These are phyloP conservation scores for Tricholoma saponaceum DNA, from an alignment of 768 basidiomycete genomes.

Conservation along the genomic window DNA sequence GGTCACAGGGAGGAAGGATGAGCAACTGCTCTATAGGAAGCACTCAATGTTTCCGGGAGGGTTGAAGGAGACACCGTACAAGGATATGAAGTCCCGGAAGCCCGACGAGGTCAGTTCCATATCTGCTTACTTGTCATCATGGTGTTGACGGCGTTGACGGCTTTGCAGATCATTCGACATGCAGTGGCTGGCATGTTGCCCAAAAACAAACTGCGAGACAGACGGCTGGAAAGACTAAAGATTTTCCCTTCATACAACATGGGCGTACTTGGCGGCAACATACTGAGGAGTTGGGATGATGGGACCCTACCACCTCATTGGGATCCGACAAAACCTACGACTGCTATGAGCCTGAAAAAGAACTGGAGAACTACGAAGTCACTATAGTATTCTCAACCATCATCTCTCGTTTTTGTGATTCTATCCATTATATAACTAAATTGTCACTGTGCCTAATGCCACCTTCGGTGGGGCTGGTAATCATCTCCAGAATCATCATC, in stretches of 20 bases:
- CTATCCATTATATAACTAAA: too few relatives aligned
- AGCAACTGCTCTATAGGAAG: slow-evolving; percentile 83
- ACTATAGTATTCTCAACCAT: slow-evolving; percentile 2
- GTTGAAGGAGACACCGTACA: slow-evolving; percentile 85
- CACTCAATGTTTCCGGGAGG: slow-evolving; percentile 94
- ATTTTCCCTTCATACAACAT: slow-evolving; percentile 81
- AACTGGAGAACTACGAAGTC: slow-evolving; percentile 20
- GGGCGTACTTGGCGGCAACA: slow-evolving; percentile 72
- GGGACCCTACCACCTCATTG: slow-evolving; percentile 57
- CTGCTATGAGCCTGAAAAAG: slow-evolving; percentile 32
- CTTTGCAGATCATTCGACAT: slow-evolving; percentile 79
- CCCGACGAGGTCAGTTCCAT: slow-evolving; percentile 78
- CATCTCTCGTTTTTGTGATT: neutral
- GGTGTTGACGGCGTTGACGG: neutral
- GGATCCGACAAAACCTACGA: slow-evolving; percentile 38
- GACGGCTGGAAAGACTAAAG: slow-evolving; percentile 81
- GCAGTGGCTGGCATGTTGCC: slow-evolving; percentile 99
- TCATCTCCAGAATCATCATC: slow-evolving; percentile 6
- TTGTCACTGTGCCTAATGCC: neutral
- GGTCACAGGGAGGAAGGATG: slow-evolving; percentile 85
- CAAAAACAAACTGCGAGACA: slow-evolving; percentile 92
- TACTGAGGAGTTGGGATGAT: slow-evolving; percentile 82
- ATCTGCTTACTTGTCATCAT: neutral
- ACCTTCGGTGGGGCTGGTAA: neutral
- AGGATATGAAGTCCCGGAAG: slow-evolving; percentile 76